Conservation (phyloP, 371 early-diverging fungal genomes). For the Parasitella parasitica region DNA sequence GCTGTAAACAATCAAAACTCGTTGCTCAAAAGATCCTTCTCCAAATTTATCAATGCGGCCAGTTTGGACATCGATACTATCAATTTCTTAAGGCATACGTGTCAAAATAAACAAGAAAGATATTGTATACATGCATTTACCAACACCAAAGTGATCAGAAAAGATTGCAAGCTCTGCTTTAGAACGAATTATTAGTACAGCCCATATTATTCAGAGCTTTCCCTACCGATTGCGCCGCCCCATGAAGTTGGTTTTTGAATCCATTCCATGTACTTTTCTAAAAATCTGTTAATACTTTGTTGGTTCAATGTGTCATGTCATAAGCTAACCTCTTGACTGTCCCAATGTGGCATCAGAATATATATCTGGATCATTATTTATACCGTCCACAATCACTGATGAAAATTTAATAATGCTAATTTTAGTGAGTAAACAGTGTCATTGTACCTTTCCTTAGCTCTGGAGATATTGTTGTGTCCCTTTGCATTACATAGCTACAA, state of each 20-base stretch:
- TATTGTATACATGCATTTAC: conserved; percentile 20
- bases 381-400: conserved; percentile 16
- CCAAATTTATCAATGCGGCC: conserved; percentile 61
- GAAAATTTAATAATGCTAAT: not conserved
- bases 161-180: conserved; percentile 55
- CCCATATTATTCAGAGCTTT: not conserved
- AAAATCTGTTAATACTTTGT: not conserved
- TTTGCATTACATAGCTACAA: conserved; percentile 32
- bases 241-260: conserved; percentile 51
- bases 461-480: conserved; percentile 21
- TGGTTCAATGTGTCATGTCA: no score
- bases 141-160: conserved; percentile 51
- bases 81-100: no score
- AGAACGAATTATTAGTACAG: no score
- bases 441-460: conserved; percentile 41
- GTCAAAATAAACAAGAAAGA: not conserved
- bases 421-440: no score
- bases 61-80: conserved; percentile 62
- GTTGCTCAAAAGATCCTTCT: conserved; percentile 48
- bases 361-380: conserved; percentile 14
- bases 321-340: conserved; percentile 18
- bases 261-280: conserved; percentile 53
- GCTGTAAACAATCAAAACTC: conserved; percentile 56
- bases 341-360: conserved; percentile 27
- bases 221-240: conserved; percentile 66